Conservation (phyloP, 805 yeast species). For the Hanseniaspora nectarophila region DNA sequence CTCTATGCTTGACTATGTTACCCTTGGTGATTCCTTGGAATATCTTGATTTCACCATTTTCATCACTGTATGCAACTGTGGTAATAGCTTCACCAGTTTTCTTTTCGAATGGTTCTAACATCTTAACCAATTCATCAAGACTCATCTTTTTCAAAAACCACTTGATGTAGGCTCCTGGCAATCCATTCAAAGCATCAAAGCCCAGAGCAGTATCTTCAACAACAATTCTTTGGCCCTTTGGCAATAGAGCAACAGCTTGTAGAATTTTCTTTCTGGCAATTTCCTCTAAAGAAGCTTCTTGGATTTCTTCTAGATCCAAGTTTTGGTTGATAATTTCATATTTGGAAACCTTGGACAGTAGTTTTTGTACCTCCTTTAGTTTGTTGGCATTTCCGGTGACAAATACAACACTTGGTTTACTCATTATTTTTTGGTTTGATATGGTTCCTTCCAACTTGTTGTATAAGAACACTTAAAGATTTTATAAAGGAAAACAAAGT, state of each 20-base stretch:
- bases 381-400: conserved; percentile 87
- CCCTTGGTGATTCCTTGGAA: conserved; percentile 85
- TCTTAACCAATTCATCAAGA: conserved; percentile 58
- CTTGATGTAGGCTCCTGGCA: conserved; percentile 92
- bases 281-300: conserved; percentile 67
- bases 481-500: no score
- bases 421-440: background rate
- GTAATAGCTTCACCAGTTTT: conserved; percentile 80
- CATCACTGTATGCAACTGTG: conserved; percentile 83
- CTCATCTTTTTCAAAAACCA: conserved; percentile 82
- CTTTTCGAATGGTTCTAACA: conserved; percentile 71
- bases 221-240: conserved; percentile 61
- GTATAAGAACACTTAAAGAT: no score
- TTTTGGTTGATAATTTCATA: conserved; percentile 44
- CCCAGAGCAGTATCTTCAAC: conserved; percentile 93
- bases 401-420: conserved; percentile 39
- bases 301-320: conserved; percentile 80
- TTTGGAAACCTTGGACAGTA: conserved; percentile 33
- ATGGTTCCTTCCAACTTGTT: background rate
- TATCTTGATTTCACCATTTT: conserved; percentile 64
- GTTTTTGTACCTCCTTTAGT: conserved; percentile 68
- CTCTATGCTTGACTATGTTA: conserved; percentile 60
- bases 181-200: conserved; percentile 63
- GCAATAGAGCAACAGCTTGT: conserved; percentile 49
- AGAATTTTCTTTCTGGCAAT: conserved; percentile 70